A percentile compares a stretch with the other conserved stretches of the same genome.
phyloP scores from a whole-genome alignment of 768 basidiomycete genomes.

The Heimioporus sp. region DNA sequence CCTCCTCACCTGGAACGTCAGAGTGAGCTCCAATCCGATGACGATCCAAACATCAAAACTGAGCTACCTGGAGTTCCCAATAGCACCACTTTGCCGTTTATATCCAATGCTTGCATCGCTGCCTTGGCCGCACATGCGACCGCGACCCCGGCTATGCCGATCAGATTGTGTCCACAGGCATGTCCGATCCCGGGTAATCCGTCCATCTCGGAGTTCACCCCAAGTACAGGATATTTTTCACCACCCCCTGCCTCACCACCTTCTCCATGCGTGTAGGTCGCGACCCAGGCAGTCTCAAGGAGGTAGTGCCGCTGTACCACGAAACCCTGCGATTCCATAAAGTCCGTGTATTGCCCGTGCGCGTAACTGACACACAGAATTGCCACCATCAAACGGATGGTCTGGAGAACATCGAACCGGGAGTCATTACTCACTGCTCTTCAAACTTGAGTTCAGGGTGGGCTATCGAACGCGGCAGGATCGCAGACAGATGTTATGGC shows the following conservation, averaged over 20 bases:
- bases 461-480: conserved; percentile 34
- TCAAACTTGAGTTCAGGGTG: conserved; percentile 70
- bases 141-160: conserved; percentile 71
- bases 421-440: conserved; percentile 50
- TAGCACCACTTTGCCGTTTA: conserved; percentile 64
- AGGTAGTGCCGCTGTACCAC: conserved; percentile 57
- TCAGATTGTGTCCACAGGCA: conserved; percentile 81
- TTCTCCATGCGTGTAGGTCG: conserved; percentile 47
- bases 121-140: conserved; percentile 65
- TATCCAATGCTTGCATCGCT: conserved; percentile 57
- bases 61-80: conserved; percentile 72
- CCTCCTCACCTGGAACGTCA: conserved; percentile 62
- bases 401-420: no score
- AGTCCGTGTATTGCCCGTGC: conserved; percentile 66
- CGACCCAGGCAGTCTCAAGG: conserved; percentile 75
- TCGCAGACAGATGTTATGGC: no score
- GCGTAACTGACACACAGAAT: conserved; percentile 47
- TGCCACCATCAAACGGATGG: no score
- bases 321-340: conserved; percentile 67
- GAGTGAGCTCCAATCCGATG: neutral
- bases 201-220: conserved; percentile 81
- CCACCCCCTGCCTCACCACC: neutral
- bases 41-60: neutral
- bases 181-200: conserved; percentile 59
- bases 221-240: conserved; percentile 41